phyloP scores from a whole-genome alignment of 106 monocot species.

The Acorus calamus region DNA sequence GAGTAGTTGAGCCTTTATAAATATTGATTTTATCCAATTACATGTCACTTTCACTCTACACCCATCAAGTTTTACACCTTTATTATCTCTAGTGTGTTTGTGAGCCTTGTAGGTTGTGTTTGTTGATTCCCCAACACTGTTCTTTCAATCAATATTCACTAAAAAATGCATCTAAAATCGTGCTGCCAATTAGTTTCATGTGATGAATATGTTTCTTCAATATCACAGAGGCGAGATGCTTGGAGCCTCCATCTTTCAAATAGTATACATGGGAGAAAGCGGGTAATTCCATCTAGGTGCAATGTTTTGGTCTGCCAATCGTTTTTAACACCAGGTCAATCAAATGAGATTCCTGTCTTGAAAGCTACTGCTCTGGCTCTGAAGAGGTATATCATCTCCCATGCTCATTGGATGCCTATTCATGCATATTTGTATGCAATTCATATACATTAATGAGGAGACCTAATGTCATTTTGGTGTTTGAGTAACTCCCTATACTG shows the following conservation, averaged over 20 bases:
- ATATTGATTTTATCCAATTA: too few relatives aligned
- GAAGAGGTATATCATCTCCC: slow-evolving; percentile 31
- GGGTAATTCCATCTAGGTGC: slow-evolving; percentile 11
- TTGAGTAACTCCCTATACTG: too few relatives aligned
- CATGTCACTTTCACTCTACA: too few relatives aligned
- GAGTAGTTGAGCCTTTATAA: too few relatives aligned
- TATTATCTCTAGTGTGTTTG: too few relatives aligned
- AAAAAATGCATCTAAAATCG: neutral
- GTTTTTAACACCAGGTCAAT: slow-evolving; percentile 25
- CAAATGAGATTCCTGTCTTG: slow-evolving; percentile 27
- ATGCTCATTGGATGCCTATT: neutral
- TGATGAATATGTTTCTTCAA: neutral
- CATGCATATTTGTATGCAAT: neutral
- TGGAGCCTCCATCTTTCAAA: slow-evolving; percentile 29
- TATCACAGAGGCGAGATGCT: slow-evolving; percentile 35
- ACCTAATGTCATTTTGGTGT: too few relatives aligned
- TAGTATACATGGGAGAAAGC: slow-evolving; percentile 20
- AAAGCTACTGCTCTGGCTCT: slow-evolving; percentile 36
- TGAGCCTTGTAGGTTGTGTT: too few relatives aligned
- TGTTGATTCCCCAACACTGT: neutral
- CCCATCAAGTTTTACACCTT: too few relatives aligned
- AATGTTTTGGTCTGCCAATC: slow-evolving; percentile 26
- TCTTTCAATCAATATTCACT: neutral
- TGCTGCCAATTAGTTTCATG: neutral
- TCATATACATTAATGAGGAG: neutral